These are phyloP conservation scores for Immersiporthe knoxdaviesiana DNA, from an alignment of 2,329 filamentous ascomycete species.

Conservation along the genomic window DNA sequence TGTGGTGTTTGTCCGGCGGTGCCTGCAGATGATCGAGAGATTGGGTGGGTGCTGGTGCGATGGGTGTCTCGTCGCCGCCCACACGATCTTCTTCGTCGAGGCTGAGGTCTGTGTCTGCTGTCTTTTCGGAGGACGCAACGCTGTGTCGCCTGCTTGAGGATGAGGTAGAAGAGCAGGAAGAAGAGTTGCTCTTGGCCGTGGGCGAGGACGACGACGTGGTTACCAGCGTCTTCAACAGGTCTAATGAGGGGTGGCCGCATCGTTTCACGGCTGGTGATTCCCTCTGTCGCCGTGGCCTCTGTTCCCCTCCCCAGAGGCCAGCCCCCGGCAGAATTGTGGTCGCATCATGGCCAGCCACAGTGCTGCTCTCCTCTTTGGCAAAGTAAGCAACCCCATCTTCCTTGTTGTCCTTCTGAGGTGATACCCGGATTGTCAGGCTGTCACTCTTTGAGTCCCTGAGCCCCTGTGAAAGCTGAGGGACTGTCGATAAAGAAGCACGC, in stretches of 20 bases:
- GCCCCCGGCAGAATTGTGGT: conserved; percentile 40
- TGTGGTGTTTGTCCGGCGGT: conserved; percentile 28
- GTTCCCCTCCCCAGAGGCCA: conserved; percentile 64
- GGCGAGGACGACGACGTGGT: conserved; percentile 36
- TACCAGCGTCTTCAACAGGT: conserved; percentile 32
- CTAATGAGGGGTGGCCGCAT: conserved; percentile 37
- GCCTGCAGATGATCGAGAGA: neutral
- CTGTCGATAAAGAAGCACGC: neutral
- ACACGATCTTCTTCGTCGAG: conserved; percentile 48
- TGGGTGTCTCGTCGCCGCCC: conserved; percentile 36
- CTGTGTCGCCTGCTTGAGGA: conserved; percentile 58
- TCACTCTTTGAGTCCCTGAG: neutral
- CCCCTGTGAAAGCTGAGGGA: neutral
- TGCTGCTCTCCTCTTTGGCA: conserved; percentile 29
- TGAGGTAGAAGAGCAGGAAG: conserved; percentile 44
- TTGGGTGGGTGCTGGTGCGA: conserved; percentile 32
- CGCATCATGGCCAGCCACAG: conserved; percentile 1
- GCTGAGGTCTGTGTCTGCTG: conserved; percentile 49
- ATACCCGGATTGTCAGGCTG: neutral
- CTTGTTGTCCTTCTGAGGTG: neutral
- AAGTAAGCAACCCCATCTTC: conserved; percentile 15
- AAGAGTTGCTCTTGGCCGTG: conserved; percentile 39
- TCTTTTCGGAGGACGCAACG: conserved; percentile 42
- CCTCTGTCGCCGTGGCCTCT: conserved; percentile 46
- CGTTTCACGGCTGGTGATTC: conserved; percentile 40